Percentiles rank a stretch among this genome's conserved stretches.
phyloP scores from a whole-genome alignment of 495 filamentous ascomycete genomes.

The Penicillium robsamsonii region DNA sequence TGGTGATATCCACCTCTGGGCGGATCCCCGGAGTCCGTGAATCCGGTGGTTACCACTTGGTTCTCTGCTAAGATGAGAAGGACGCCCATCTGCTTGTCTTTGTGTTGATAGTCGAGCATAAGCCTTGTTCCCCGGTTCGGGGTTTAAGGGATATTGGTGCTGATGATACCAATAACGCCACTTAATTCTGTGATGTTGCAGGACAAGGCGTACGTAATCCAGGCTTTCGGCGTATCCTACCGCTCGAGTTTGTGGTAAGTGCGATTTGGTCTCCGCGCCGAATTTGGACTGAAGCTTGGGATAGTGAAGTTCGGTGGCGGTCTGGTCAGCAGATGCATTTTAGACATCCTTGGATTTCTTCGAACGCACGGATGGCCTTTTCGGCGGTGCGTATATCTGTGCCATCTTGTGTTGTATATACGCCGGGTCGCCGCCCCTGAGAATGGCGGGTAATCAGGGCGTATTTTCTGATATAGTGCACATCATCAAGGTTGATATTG shows the following conservation, averaged over 20 bases:
- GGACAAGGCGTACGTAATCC: conserved; percentile 40
- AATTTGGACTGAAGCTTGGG: conserved; percentile 24
- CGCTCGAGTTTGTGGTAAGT: conserved; percentile 39
- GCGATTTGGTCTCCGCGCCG: conserved; percentile 26
- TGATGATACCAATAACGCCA: conserved; percentile 27
- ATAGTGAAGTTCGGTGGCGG: conserved; percentile 25
- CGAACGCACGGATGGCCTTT: conserved; percentile 13
- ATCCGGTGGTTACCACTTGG: conserved; percentile 38
- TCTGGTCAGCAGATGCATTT: conserved; percentile 8
- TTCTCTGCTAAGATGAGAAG: conserved; percentile 33
- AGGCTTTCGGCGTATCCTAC: conserved; percentile 16
- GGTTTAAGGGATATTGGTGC: conserved; percentile 33
- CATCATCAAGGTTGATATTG: conserved; percentile 19
- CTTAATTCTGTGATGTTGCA: conserved; percentile 30
- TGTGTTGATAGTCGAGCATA: conserved; percentile 28
- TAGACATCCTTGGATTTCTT: conserved; percentile 23
- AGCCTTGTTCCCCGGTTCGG: conserved; percentile 41
- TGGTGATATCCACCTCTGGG: conserved; percentile 10
- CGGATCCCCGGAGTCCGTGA: conserved; percentile 13
- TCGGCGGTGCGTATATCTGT: conserved; percentile 7
- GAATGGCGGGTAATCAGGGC: conserved; percentile 32
- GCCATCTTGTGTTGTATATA: conserved; percentile 19
- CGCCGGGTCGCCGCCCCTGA: conserved; percentile 29
- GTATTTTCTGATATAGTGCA: conserved; percentile 31
- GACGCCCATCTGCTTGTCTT: conserved; percentile 20